phyloP scores from a whole-genome alignment of 495 filamentous ascomycete genomes.

The Aspergillus diversus region DNA sequence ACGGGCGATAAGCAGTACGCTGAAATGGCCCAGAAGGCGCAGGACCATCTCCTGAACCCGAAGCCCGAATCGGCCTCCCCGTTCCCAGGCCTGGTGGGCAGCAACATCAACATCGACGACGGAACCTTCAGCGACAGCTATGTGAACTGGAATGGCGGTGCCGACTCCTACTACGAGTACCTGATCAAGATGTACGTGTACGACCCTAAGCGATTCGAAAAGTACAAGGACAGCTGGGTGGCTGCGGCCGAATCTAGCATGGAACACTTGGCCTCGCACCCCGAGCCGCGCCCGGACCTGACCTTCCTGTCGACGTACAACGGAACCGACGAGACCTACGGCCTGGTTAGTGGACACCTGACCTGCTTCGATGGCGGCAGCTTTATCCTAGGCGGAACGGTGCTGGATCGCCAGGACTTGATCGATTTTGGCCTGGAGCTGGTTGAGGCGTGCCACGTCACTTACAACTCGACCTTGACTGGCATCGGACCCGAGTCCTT shows the following conservation, averaged over 20 bases:
- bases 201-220: constrained; percentile 63
- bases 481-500: constrained; percentile 82
- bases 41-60: constrained; percentile 73
- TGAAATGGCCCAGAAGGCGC: constrained; percentile 64
- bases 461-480: constrained; percentile 69
- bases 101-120: constrained; percentile 61
- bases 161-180: constrained; percentile 90
- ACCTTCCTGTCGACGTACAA: constrained; percentile 73
- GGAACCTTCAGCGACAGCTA: constrained; percentile 68
- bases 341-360: constrained; percentile 63
- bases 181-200: constrained; percentile 94
- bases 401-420: constrained; percentile 64
- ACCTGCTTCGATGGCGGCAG: constrained; percentile 88
- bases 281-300: constrained; percentile 66
- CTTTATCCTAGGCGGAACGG: constrained; percentile 82
- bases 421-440: constrained; percentile 76
- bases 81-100: constrained; percentile 78
- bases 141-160: constrained; percentile 81
- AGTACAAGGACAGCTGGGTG: constrained; percentile 76
- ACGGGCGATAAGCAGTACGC: constrained; percentile 70
- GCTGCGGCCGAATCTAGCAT: constrained; percentile 78
- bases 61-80: constrained; percentile 65
- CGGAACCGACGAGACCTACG: constrained; percentile 44
- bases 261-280: constrained; percentile 71
- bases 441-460: constrained; percentile 73